phyloP scores from a whole-genome alignment of 2,329 filamentous ascomycete genomes.

The Blastomyces silverae region DNA sequence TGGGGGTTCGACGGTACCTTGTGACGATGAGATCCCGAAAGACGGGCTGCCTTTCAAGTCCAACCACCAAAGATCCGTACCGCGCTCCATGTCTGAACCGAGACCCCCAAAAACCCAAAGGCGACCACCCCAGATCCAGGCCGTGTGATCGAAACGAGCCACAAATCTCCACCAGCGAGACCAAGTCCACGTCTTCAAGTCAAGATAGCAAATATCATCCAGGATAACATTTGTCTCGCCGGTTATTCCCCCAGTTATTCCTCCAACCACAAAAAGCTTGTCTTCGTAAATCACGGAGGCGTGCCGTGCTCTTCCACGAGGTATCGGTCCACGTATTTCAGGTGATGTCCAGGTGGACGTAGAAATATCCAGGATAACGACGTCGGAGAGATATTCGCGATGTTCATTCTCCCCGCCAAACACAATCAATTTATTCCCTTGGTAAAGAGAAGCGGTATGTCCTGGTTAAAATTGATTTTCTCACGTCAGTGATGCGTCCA shows the following conservation, averaged over 20 bases:
- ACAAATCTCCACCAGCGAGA: constrained; percentile 94
- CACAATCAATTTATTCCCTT: constrained; percentile 90
- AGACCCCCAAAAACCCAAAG: constrained; percentile 97
- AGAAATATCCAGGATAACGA: constrained; percentile 92
- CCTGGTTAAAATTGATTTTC: constrained; percentile 46
- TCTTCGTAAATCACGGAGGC: constrained; percentile 92
- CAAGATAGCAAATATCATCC: constrained; percentile 93
- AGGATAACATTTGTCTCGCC: constrained; percentile 86
- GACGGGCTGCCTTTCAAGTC: constrained; percentile 87
- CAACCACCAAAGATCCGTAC: constrained; percentile 93
- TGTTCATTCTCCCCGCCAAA: constrained; percentile 99
- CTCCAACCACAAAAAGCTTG: constrained; percentile 90
- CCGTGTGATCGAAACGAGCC: constrained; percentile 87
- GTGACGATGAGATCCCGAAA: constrained; percentile 63
- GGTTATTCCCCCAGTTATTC: constrained; percentile 94
- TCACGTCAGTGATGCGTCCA: constrained; percentile 15
- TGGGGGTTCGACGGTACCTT: constrained; percentile 45
- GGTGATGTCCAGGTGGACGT: constrained; percentile 95
- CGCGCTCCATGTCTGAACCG: constrained; percentile 94
- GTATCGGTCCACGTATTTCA: constrained; percentile 72
- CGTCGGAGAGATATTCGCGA: constrained; percentile 85
- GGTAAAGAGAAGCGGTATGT: constrained; percentile 89
- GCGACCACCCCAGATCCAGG: constrained; percentile 84
- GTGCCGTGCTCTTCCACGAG: constrained; percentile 85
- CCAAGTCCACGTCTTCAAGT: constrained; percentile 97